Conservation (phyloP, 306 rosid species). For the Erythrophleum fordii region DNA sequence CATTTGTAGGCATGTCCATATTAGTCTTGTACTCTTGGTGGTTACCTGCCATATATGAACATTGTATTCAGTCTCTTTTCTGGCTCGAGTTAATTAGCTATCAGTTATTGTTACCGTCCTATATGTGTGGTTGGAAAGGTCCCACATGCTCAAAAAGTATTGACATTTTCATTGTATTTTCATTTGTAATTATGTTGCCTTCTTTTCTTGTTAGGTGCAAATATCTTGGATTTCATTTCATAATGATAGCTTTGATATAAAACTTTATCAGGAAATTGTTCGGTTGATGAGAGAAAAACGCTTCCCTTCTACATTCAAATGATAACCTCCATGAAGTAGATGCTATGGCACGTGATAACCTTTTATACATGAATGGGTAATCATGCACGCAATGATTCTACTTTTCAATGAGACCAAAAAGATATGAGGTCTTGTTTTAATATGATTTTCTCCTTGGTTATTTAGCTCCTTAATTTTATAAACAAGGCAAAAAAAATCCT, state of each 20-base stretch:
- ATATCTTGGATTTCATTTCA: constrained; percentile 21
- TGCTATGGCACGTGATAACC: constrained; percentile 65
- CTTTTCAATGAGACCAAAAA: constrained; percentile 81
- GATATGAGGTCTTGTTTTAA: constrained; percentile 73
- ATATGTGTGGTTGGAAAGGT: constrained; percentile 14
- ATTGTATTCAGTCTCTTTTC: constrained; percentile 25
- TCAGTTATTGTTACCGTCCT: constrained; percentile 6
- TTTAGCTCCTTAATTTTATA: constrained; percentile 23
- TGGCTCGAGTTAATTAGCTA: constrained; percentile 12
- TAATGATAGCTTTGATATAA: constrained; percentile 37
- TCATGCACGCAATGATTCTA: constrained; percentile 87
- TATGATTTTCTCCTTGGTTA: constrained; percentile 29
- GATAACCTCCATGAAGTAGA: constrained; percentile 76
- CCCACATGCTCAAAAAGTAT: constrained; percentile 17
- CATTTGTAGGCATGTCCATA: not conserved
- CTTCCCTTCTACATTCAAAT: constrained; percentile 83
- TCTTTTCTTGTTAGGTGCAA: constrained; percentile 16
- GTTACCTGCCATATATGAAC: not conserved
- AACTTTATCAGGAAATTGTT: constrained; percentile 70
- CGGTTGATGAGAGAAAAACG: constrained; percentile 85
- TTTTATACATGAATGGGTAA: constrained; percentile 92
- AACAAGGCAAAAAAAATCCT: not conserved
- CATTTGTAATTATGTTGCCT: constrained; percentile 31
- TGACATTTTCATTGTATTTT: no score
- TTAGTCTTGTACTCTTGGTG: not conserved